Base-by-base conservation (phyloP, 2,329 filamentous ascomycete genomes). In the Tolypocladium sp. region DNA sequence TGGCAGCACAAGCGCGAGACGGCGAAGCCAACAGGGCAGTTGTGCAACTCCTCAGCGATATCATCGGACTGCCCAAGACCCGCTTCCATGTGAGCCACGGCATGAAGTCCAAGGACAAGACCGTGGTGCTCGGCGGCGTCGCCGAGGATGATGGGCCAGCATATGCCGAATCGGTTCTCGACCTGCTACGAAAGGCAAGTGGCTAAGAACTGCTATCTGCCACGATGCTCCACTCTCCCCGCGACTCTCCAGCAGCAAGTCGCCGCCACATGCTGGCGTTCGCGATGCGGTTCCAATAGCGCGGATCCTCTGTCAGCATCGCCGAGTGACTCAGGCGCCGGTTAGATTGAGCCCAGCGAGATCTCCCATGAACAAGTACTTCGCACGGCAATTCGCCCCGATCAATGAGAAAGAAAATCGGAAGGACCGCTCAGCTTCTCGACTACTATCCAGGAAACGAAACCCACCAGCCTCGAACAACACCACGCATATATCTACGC, bases 11-110 rank as follows among this genome's bases (percentile, higher is more conserved):
- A 63, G 79, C 88, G 13, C 79, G 80, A 61, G 85, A 90, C 17
- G 86, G 87, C 17, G 85, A 89, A 67, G 83, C 88, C 6, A 91
- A 91, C 68, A 82, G 81, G 67, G 87, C 87, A 5, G 84, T 89
- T 2, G 73, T 84, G 55, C 76, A 80, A 42, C 72, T 90, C 5
- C 73, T 91, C 58, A 86, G 86, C 63, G 75, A 83, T 67, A 77
- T 79, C 7, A 76, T 90, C 2, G 76, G 77, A 2, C 74, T 87
- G 8, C 81, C 87, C 37, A 89, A 87, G 67, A 86, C 87, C 1
- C 79, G 84, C 61, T 72, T 90, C 1, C 76, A 81, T 51, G 80
- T 91, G 46, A 79, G 81, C 15, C 83, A 83, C 20, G 88, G 88
- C 0, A 68, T 80, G 57, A 90, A 86, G 69, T 85, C 82, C 25